Conservation (phyloP, 2,329 filamentous ascomycete genomes). For the Trichoderma sp. region DNA sequence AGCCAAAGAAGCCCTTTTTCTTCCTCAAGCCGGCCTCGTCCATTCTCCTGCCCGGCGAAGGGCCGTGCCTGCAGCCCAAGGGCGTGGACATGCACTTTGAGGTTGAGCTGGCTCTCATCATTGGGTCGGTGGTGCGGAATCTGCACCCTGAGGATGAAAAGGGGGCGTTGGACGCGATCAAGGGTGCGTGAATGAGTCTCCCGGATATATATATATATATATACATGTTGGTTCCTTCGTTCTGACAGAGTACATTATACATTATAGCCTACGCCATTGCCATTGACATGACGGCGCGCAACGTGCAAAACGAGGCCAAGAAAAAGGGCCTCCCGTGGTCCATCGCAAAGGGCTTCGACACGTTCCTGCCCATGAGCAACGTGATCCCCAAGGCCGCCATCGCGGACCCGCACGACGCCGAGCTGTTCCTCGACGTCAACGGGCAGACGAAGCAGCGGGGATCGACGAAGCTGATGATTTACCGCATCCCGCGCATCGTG, state of each 20-base stretch:
- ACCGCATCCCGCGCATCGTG: constrained; percentile 82
- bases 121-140: constrained; percentile 79
- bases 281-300: constrained; percentile 97
- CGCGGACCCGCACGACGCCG: constrained; percentile 82
- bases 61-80: constrained; percentile 77
- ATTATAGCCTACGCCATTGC: constrained; percentile 75
- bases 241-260: not conserved
- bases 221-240: no score
- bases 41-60: constrained; percentile 75
- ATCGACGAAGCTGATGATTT: constrained; percentile 92
- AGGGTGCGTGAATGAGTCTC: constrained; percentile 54
- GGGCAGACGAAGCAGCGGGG: constrained; percentile 76
- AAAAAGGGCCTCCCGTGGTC: constrained; percentile 92
- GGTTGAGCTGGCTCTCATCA: constrained; percentile 87
- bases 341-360: constrained; percentile 97
- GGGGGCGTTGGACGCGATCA: constrained; percentile 79
- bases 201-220: not conserved
- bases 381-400: constrained; percentile 79
- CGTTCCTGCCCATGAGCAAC: constrained; percentile 85
- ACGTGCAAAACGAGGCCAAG: constrained; percentile 95
- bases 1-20: constrained; percentile 96
- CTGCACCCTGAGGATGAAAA: constrained; percentile 72
- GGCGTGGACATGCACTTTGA: constrained; percentile 92
- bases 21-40: constrained; percentile 94
- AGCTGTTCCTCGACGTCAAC: constrained; percentile 86